These are phyloP conservation scores for Spongiforma sp. DNA, from an alignment of 1,284 basidiomycete genomes.

Conservation along the genomic window DNA sequence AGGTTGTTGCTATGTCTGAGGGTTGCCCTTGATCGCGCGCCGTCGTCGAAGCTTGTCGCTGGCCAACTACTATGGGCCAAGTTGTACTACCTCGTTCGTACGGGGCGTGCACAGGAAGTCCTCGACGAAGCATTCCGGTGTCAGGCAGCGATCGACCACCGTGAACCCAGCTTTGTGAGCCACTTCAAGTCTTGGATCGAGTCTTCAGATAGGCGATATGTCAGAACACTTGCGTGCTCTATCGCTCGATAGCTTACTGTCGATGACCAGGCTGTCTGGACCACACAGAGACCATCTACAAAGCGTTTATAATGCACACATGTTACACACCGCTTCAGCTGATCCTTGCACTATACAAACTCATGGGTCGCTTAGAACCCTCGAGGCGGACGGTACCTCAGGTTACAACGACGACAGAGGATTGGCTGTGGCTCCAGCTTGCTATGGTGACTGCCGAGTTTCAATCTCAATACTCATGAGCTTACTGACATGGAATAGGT, in stretches of 20 bases:
- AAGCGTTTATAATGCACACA: conserved; percentile 91
- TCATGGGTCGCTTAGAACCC: conserved; percentile 94
- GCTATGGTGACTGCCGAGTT: conserved; percentile 60
- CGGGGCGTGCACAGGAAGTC: conserved; percentile 84
- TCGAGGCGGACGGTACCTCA: conserved; percentile 80
- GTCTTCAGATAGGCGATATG: conserved; percentile 76
- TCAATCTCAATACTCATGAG: not conserved
- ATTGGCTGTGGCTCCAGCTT: conserved; percentile 99
- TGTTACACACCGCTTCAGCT: conserved; percentile 82
- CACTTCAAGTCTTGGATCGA: conserved; percentile 91
- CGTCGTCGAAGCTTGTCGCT: conserved; percentile 70
- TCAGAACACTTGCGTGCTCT: conserved; percentile 9
- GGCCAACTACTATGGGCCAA: conserved; percentile 93
- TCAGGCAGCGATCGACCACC: conserved; percentile 77
- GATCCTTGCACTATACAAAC: conserved; percentile 96
- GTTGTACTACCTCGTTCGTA: conserved; percentile 89
- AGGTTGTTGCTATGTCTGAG: conserved; percentile 19
- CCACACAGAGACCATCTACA: conserved; percentile 85
- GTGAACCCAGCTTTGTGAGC: conserved; percentile 85
- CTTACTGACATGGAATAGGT: conserved; percentile 45
- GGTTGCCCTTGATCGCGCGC: conserved; percentile 1
- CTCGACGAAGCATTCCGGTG: conserved; percentile 76
- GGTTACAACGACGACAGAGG: conserved; percentile 93
- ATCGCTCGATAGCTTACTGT: conserved; percentile 7
- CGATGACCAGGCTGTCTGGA: conserved; percentile 66